phyloP scores from a whole-genome alignment of 495 filamentous ascomycete genomes.

The Venustampulla echinocandica region DNA sequence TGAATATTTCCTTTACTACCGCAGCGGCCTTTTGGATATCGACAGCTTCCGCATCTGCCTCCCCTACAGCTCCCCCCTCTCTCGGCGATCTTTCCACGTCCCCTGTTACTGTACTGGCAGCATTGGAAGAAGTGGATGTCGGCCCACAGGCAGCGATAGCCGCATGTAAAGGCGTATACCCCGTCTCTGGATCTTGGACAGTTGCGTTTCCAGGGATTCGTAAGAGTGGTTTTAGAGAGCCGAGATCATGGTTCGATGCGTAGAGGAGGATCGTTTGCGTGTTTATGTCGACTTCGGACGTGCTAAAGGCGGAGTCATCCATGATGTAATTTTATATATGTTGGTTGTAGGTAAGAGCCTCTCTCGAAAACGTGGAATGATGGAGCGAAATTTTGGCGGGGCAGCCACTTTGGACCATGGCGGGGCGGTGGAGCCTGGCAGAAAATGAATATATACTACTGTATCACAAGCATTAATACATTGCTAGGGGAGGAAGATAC shows the following conservation, averaged over 20 bases:
- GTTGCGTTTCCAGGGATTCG: slow-evolving; percentile 56
- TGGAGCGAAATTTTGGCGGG: no score
- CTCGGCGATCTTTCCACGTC: not conserved
- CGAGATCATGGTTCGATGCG: slow-evolving; percentile 73
- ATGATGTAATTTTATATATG: no score
- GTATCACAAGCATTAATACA: no score
- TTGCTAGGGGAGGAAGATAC: no score
- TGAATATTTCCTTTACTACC: slow-evolving; percentile 66
- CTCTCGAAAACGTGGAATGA: no score
- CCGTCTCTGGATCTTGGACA: slow-evolving; percentile 75
- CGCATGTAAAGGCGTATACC: slow-evolving; percentile 80
- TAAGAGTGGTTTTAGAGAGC: slow-evolving; percentile 63
- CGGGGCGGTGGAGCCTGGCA: no score
- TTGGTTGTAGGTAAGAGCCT: no score
- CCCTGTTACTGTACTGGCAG: not conserved
- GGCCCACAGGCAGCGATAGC: slow-evolving; percentile 78
- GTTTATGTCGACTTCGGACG: slow-evolving; percentile 28
- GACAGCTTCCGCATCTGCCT: slow-evolving; percentile 29
- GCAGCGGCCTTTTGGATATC: slow-evolving; percentile 47
- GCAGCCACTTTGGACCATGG: no score
- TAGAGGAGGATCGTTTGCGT: slow-evolving; percentile 62
- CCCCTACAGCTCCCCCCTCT: slow-evolving; percentile 24
- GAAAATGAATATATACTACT: no score
- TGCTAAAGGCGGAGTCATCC: slow-evolving; percentile 17
- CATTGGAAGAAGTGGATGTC: slow-evolving; percentile 6